Evolutionary conservation across 2,329 filamentous ascomycete species (phyloP).

Genomic region (Talaromyces verruculosus): DNA sequence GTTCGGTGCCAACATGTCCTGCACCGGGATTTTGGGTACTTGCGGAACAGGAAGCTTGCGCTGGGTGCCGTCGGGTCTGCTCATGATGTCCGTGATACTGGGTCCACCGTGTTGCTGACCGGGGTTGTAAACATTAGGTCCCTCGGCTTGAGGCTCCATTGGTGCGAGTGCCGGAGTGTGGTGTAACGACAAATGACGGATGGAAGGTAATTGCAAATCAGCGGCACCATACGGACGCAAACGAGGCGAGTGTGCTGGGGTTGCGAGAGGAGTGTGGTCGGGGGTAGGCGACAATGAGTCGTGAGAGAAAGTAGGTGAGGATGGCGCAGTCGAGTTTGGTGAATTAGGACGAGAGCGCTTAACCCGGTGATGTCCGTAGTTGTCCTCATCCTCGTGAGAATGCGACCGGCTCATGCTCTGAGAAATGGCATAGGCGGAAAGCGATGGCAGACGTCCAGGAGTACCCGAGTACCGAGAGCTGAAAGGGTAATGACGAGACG

Average conservation of each 20-base stretch:
- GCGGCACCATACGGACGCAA: constrained; percentile 71
- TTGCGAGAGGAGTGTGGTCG: constrained; percentile 97
- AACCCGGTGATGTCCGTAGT: constrained; percentile 54
- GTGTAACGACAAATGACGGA: constrained; percentile 70
- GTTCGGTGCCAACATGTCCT: constrained; percentile 72
- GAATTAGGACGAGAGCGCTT: constrained; percentile 93
- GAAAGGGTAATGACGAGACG: constrained; percentile 50
- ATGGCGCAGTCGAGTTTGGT: constrained; percentile 91
- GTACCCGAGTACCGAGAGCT: constrained; percentile 46
- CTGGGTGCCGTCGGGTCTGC: constrained; percentile 79
- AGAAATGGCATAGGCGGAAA: constrained; percentile 71
- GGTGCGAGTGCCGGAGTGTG: constrained; percentile 68
- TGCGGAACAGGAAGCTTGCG: constrained; percentile 89
- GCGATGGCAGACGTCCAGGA: constrained; percentile 66
- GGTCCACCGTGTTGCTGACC: constrained; percentile 64
- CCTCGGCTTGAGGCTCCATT: constrained; percentile 66
- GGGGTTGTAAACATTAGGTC: constrained; percentile 59
- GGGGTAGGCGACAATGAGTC: constrained; percentile 93
- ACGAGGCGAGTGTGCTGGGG: constrained; percentile 90
- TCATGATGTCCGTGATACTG: constrained; percentile 89
- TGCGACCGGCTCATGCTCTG: constrained; percentile 90
- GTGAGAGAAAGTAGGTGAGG: constrained; percentile 93
- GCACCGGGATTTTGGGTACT: constrained; percentile 80
- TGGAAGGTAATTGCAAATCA: constrained; percentile 79
- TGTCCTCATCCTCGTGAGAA: constrained; percentile 71